Evolutionary conservation across 352 stramenopile species (phyloP), one percentile per base, ranked within the genome.

Genomic region (Lagenidium giganteum): DNA sequence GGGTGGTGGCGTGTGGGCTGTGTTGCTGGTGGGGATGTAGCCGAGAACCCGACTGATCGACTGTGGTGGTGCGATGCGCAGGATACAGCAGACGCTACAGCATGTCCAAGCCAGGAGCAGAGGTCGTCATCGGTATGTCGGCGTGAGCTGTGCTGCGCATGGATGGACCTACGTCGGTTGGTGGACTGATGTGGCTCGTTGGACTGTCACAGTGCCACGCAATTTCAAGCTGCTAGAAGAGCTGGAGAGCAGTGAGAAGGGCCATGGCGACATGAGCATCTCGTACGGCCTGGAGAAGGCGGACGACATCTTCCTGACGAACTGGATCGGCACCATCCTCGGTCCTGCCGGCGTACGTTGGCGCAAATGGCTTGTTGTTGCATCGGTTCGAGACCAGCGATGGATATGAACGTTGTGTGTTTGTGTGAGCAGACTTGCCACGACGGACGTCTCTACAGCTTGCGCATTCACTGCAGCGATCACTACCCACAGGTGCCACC

Each of bases 301-400:
- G 36, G 92, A 96, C 50, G 96, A 99, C 73, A 98, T 98, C 58
- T 98, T 98, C 70, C 81, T 99, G 50, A 96, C 89, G 56, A 94
- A 97, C 61, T 99, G 96, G 96, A 98, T 98, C 65, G 96, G 91
- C 51, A 96, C 93, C 26, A 98, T 99, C 66, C 83, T 99, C 12
- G 96, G 96, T 47, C 94, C 95, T 43, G 84, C 84, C 47, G 91
- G 90, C 49, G 95, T 98, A 74, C 83, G 72, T 84, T 20, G 17
- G 24, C 40, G 63, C 24, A 38, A 14, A 8, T 21, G 21, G 56
- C 46, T 33, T 42, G 4, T 9, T 41, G 39, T 24, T 38, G 11
- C 22, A 17, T 40, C 17, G n/a, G n/a, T n/a, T n/a, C n/a, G n/a
- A n/a, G n/a, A n/a, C n/a, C n/a, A n/a, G n/a, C n/a, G n/a, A n/a